These are phyloP conservation scores for Gracilariopsis chorda DNA, from an alignment of 23 red algal species.

Conservation along the genomic window DNA sequence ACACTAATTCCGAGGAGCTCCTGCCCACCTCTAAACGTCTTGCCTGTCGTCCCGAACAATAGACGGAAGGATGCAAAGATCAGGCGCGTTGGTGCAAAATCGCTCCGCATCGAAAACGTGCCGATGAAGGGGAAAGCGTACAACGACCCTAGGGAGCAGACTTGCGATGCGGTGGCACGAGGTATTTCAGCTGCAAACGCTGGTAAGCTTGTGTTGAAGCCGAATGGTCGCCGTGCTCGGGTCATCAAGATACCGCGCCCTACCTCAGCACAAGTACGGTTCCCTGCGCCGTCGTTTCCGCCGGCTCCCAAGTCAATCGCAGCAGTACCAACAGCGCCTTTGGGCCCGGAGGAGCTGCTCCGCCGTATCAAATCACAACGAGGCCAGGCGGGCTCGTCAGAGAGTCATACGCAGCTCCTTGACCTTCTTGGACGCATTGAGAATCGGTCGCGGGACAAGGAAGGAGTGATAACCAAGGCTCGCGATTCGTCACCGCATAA, in stretches of 20 bases:
- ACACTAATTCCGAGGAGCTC: no score
- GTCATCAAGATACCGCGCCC: background rate
- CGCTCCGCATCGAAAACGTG: background rate
- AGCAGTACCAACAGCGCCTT: background rate
- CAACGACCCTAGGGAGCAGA: background rate
- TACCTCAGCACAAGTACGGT: no score
- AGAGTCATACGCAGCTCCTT: background rate
- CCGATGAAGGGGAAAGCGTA: conserved; percentile 4
- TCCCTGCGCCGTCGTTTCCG: background rate
- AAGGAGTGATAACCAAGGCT: no score
- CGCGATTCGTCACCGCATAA: no score
- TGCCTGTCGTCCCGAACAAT: no score
- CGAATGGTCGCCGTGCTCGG: background rate
- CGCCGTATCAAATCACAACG: no score
- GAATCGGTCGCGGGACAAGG: no score
- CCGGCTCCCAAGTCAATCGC: background rate
- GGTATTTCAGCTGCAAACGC: background rate
- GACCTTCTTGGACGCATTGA: background rate
- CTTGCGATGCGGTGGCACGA: background rate
- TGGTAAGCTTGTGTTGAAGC: background rate
- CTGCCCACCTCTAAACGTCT: no score
- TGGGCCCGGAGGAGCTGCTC: background rate
- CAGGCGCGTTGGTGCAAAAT: background rate
- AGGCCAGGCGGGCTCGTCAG: background rate
- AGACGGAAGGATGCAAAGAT: no score